phyloP scores from a whole-genome alignment of 352 stramenopile species.

The Phytophthora foliorum region DNA sequence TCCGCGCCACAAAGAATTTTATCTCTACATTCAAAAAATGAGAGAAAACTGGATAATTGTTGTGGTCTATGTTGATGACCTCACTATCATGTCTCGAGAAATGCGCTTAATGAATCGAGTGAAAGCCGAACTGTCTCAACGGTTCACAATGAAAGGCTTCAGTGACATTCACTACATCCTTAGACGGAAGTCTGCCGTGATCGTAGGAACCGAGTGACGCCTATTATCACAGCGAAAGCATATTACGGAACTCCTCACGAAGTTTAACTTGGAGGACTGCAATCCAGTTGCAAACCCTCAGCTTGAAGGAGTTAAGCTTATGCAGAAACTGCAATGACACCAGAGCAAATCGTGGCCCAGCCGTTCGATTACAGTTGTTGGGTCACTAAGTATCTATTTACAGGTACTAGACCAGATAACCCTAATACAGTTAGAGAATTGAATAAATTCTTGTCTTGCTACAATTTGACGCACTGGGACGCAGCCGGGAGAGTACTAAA shows the following conservation, averaged over 20 bases:
- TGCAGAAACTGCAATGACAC: background rate
- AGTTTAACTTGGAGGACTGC: constrained; percentile 15
- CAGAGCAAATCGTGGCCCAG: constrained; percentile 18
- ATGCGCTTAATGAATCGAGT: constrained; percentile 25
- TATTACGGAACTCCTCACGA: constrained; percentile 4
- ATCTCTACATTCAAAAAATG: background rate
- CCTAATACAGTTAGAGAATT: too few relatives aligned
- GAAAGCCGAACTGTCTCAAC: constrained; percentile 28
- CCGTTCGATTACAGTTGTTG: constrained; percentile 24
- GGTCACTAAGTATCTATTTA: too few relatives aligned
- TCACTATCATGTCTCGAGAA: constrained; percentile 12
- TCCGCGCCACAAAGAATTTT: background rate
- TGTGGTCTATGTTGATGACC: constrained; percentile 26
- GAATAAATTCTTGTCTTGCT: too few relatives aligned
- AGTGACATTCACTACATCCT: constrained; percentile 18
- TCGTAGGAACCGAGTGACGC: background rate
- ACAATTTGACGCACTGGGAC: too few relatives aligned
- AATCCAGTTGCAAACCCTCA: background rate
- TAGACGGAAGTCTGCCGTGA: constrained; percentile 16
- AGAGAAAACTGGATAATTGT: background rate
- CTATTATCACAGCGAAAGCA: constrained; percentile 1
- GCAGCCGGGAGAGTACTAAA: too few relatives aligned
- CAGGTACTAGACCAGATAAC: too few relatives aligned
- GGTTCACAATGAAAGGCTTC: constrained; percentile 42
- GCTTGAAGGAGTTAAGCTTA: background rate